A percentile compares a stretch with the other conserved stretches of the same genome.
These are phyloP conservation scores for Trichosporon coremiiforme DNA, from an alignment of 1,284 basidiomycete species.

Conservation along the genomic window DNA sequence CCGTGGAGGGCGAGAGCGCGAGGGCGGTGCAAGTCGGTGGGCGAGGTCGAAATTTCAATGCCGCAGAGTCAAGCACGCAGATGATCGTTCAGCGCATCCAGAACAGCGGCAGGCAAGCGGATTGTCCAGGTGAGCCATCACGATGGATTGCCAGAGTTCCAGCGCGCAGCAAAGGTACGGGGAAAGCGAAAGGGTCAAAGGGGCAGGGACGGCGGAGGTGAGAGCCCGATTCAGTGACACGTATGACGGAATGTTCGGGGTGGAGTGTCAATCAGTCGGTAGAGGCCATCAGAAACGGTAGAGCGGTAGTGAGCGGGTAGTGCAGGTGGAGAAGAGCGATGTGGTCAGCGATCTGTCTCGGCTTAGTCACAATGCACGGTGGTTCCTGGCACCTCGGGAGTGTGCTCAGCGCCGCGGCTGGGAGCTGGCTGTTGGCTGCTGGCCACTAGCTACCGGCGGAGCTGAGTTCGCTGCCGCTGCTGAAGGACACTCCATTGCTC, in stretches of 20 bases:
- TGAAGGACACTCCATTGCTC: no score
- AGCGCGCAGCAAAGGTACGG: neutral
- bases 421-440: no score
- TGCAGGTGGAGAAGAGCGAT: neutral
- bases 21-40: neutral
- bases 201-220: neutral
- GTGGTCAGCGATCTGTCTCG: conserved; percentile 11
- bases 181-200: neutral
- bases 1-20: neutral
- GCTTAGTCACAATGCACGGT: neutral
- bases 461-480: no score
- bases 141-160: neutral
- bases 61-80: neutral
- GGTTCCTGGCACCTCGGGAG: neutral
- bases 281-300: neutral
- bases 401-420: no score
- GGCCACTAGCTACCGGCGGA: no score
- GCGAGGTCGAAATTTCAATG: neutral
- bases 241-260: no score
- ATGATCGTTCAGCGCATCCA: neutral
- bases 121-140: no score
- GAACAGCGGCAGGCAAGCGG: neutral
- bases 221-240: no score
- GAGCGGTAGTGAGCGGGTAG: neutral
- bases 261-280: neutral